phyloP scores from a whole-genome alignment of 768 basidiomycete species.

The Amyloporia xantha region DNA sequence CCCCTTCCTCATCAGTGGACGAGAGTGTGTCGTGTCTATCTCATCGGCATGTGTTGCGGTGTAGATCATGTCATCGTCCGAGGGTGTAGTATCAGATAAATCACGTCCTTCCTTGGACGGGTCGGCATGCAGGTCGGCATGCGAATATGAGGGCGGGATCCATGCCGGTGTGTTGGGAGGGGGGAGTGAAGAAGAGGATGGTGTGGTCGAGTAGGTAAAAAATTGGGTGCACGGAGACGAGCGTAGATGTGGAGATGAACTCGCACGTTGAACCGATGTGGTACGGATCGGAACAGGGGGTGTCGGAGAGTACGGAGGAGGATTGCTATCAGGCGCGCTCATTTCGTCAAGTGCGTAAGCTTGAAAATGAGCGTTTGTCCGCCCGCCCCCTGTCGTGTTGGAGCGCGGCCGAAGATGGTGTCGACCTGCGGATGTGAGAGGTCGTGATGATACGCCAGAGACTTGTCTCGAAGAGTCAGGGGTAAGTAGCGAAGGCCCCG shows the following conservation, averaged over 20 bases:
- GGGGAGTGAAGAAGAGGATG: neutral
- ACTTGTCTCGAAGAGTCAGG: neutral
- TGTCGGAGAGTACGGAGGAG: conserved; percentile 5
- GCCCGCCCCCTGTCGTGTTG: neutral
- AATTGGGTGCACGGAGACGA: neutral
- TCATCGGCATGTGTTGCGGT: neutral
- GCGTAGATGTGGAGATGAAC: neutral
- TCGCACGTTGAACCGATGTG: neutral
- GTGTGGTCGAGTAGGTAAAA: neutral
- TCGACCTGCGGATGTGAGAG: neutral
- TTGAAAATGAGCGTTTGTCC: neutral
- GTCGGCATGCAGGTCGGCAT: neutral
- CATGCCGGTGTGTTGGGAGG: neutral
- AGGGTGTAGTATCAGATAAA: neutral
- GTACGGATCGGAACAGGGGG: neutral
- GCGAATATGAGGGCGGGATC: neutral
- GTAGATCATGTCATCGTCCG: conserved; percentile 1
- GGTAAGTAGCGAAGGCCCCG: neutral
- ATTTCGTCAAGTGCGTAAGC: neutral
- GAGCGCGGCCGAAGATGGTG: neutral
- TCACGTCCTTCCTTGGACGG: neutral
- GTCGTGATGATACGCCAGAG: neutral
- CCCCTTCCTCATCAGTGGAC: conserved; percentile 18
- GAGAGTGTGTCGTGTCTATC: conserved; percentile 13
- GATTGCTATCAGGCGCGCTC: conserved; percentile 3